Percentiles rank a stretch among this genome's conserved stretches.
These are phyloP conservation scores for Castanopsis chinensis DNA, from an alignment of 306 rosid species.

Conservation along the genomic window DNA sequence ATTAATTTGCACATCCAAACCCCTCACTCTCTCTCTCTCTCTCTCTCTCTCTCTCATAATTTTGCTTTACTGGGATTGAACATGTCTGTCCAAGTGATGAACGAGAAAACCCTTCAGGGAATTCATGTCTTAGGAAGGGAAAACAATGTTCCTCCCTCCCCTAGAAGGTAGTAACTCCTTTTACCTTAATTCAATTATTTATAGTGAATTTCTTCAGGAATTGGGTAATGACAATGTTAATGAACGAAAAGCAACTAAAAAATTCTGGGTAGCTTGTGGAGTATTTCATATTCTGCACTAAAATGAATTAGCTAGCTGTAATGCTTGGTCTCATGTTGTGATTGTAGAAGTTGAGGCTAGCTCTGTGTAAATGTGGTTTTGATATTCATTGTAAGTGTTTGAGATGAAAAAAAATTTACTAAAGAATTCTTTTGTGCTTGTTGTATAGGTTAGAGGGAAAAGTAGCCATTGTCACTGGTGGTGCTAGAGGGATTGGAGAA, in stretches of 20 bases:
- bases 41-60: background rate
- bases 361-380: too few relatives aligned
- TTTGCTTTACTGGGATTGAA: background rate
- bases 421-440: background rate
- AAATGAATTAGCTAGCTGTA: too few relatives aligned
- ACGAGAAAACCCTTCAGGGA: slow-evolving; percentile 55
- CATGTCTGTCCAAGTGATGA: slow-evolving; percentile 67
- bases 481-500: slow-evolving; percentile 86
- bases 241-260: background rate
- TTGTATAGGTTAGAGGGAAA: slow-evolving; percentile 75
- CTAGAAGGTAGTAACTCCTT: slow-evolving; percentile 44
- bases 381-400: too few relatives aligned
- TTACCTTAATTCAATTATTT: background rate
- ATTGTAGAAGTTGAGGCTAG: too few relatives aligned
- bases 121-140: slow-evolving; percentile 43
- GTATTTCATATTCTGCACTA: too few relatives aligned
- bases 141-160: slow-evolving; percentile 30
- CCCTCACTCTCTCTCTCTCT: slow-evolving; percentile 26
- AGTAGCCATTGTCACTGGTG: slow-evolving; percentile 78
- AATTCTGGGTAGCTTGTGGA: background rate
- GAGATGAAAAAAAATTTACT: background rate
- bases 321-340: too few relatives aligned
- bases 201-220: too few relatives aligned
- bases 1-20: background rate
- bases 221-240: background rate